Base-by-base conservation (phyloP, 345 rosid species). In the Geranium brycei region DNA sequence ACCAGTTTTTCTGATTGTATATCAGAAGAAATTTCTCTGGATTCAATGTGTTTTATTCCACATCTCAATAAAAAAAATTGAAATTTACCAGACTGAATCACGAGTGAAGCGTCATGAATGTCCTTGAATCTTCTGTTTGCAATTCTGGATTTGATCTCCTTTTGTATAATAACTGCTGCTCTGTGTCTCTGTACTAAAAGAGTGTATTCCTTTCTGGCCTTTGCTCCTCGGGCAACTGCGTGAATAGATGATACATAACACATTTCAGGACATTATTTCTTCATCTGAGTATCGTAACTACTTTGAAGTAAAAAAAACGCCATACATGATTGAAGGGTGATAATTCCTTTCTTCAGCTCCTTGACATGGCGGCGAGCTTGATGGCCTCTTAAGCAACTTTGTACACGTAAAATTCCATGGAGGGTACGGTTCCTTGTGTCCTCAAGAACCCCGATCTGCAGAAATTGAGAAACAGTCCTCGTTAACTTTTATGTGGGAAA, bases 391-490 rank as follows among this genome's bases (percentile, higher is more conserved):
- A 93, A 93, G 78, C 87, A 86, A 75, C 96, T 93, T 76, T 93
- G 99, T 41, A 90, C 96, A 53, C 91, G 88, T 72, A 93, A 81
- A 72, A 93, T 83, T 38, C 99, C 96, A 71, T 87, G 95, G 61
- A 93, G 95, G n/a, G 99, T 93, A 62, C 80, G 95, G 77, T 86
- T 93, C 71, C 97, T 86, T 61, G 99, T 90, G 68, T 93, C 99
- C 69, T 93, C 99, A 69, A 93, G 99, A 73, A 86, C 79, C 19
- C 99, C 99, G 68, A 93, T 91, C 99, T 93, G 88, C 71, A 75
- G 64, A 23, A 60, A 69, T 58, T 58, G 23, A 75, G 64, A 23
- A 60, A 69, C 53, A 58, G 23, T 66, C 53, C 53, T 47, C 11
- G 53, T 47, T 8, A 47, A 47, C 11, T 11, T 47, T 8, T 47